These are phyloP conservation scores for Fraxinus americana DNA, from an alignment of 257 asterid genomes.

Conservation along the genomic window DNA sequence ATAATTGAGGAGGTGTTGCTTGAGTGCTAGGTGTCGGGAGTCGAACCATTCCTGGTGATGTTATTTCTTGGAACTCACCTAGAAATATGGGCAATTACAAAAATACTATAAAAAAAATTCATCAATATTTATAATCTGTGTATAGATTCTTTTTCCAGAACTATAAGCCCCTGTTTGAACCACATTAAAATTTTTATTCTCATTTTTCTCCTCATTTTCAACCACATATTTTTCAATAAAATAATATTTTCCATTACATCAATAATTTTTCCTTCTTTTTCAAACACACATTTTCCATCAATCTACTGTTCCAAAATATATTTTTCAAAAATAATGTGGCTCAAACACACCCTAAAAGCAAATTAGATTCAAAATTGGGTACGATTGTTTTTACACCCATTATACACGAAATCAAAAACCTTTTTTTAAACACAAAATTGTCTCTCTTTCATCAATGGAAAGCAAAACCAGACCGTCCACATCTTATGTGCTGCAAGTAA, in stretches of 20 bases:
- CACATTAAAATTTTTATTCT: no score
- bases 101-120: slow-evolving; percentile 11
- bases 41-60: slow-evolving; percentile 44
- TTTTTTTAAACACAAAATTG: not conserved
- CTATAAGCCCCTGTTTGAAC: not conserved
- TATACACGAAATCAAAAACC: not conserved
- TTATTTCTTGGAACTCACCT: slow-evolving; percentile 66
- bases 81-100: slow-evolving; percentile 25
- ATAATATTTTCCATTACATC: no score
- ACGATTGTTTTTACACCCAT: not conserved
- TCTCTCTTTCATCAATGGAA: not conserved
- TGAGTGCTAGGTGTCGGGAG: slow-evolving; percentile 52
- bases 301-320: no score
- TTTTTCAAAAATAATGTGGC: no score
- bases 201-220: no score
- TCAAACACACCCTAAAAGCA: not conserved
- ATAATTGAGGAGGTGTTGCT: slow-evolving; percentile 51
- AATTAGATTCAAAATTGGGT: not conserved
- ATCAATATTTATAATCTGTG: slow-evolving; percentile 6
- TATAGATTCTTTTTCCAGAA: slow-evolving; percentile 7
- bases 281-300: no score
- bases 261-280: no score
- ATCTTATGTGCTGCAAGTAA: not conserved
- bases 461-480: not conserved
- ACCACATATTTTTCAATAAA: no score